These are phyloP conservation scores for Verbena officinalis DNA, from an alignment of 257 asterid species.

Conservation along the genomic window DNA sequence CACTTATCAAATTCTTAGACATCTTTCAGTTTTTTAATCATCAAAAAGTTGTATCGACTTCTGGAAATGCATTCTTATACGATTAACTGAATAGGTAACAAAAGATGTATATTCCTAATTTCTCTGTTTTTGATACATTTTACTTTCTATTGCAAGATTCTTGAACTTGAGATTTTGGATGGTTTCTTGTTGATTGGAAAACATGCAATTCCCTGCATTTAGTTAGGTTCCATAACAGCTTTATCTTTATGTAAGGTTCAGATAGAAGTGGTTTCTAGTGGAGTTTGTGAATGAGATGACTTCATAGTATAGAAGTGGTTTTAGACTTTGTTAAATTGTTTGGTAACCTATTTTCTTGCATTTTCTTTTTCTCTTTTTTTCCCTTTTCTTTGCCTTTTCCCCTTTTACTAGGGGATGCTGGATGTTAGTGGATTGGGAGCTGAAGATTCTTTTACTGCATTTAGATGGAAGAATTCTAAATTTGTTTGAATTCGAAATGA, in stretches of 20 bases:
- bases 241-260: neutral
- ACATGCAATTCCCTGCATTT: neutral
- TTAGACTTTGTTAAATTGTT: neutral
- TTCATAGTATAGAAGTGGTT: neutral
- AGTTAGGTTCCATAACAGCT: neutral
- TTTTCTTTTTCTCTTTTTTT: neutral
- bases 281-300: neutral
- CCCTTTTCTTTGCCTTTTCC: neutral
- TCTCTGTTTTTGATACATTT: neutral
- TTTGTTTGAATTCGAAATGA: no score
- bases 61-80: no score
- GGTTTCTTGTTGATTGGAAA: neutral
- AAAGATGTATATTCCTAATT: no score
- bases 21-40: no score
- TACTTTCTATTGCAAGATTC: neutral
- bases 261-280: neutral
- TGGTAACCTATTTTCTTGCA: slow-evolving; percentile 2
- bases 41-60: no score
- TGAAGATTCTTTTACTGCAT: no score
- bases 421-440: slow-evolving; percentile 27
- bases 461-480: no score
- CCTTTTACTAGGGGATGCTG: slow-evolving; percentile 28
- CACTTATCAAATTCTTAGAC: no score
- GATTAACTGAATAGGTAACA: no score
- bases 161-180: neutral